Percentiles rank a stretch among this genome's conserved stretches.
Conservation (phyloP, 371 early-diverging fungal species). For the Mortierella sp. region DNA sequence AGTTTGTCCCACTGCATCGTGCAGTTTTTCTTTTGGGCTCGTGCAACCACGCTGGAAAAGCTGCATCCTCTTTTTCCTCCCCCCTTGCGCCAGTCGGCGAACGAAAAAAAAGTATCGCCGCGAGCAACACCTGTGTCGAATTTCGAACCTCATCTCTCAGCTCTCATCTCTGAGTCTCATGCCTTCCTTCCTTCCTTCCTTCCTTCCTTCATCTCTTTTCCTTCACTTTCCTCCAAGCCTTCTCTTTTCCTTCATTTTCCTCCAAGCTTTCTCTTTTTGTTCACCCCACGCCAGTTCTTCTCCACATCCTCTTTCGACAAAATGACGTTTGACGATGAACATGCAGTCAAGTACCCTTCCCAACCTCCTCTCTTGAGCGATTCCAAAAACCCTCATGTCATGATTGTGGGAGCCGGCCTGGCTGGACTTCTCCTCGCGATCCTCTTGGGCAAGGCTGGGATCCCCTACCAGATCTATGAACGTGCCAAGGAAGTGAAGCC, state of each 20-base stretch:
- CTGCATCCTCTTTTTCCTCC: no score
- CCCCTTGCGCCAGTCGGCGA: no score
- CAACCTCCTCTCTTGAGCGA: background rate
- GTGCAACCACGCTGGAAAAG: no score
- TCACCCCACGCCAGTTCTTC: no score
- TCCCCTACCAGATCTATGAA: constrained; percentile 10
- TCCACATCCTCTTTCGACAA: background rate
- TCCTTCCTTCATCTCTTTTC: background rate
- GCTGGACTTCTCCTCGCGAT: constrained; percentile 8
- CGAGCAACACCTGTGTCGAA: no score
- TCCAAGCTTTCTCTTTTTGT: no score
- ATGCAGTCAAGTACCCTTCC: background rate
- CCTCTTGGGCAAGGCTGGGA: constrained; percentile 1
- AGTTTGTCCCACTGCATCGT: background rate
- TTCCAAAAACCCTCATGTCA: background rate
- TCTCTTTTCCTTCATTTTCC: background rate
- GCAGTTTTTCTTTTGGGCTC: background rate
- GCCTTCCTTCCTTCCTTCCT: no score
- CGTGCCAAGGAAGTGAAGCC: background rate
- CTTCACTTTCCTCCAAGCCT: background rate
- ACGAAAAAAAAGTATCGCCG: no score
- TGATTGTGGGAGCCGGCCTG: background rate
- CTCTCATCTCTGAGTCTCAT: background rate
- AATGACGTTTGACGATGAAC: background rate
- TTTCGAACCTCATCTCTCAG: background rate